A percentile compares a stretch with the other conserved stretches of the same genome.
Conservation (phyloP, 306 rosid genomes). For the Prosopis cineraria region DNA sequence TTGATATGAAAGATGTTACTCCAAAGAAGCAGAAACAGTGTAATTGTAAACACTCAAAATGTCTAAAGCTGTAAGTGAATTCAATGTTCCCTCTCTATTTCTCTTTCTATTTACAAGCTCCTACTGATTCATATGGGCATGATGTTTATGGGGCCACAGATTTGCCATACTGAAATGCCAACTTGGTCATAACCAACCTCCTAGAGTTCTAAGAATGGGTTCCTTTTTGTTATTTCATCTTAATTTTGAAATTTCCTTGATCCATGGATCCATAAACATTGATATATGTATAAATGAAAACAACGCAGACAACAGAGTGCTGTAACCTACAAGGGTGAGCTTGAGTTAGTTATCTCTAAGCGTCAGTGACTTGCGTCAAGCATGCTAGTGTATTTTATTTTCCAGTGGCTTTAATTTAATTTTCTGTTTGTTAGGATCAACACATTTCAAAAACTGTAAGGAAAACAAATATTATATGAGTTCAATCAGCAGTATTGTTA, state of each 20-base stretch:
- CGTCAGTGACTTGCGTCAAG: conserved; percentile 10
- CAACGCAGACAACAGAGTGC: background rate
- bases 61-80: conserved; percentile 89
- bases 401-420: background rate
- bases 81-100: conserved; percentile 19
- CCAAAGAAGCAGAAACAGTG: conserved; percentile 98
- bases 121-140: conserved; percentile 4
- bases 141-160: background rate
- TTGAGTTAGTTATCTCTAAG: conserved; percentile 1
- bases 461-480: conserved; percentile 1
- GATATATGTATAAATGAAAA: background rate
- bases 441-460: background rate
- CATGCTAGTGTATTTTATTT: background rate
- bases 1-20: conserved; percentile 78
- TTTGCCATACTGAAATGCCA: conserved; percentile 22
- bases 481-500: background rate
- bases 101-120: conserved; percentile 11
- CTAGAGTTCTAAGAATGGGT: conserved; percentile 13
- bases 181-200: conserved; percentile 19
- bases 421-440: conserved; percentile 16
- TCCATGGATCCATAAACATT: background rate
- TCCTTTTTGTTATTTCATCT: conserved; percentile 16
- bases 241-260: background rate
- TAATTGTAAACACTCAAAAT: conserved; percentile 91
- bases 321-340: conserved; percentile 12